Evolutionary conservation across 176 grass and related monocot genomes (phyloP).

Genomic region (Microstegium vimineum): DNA sequence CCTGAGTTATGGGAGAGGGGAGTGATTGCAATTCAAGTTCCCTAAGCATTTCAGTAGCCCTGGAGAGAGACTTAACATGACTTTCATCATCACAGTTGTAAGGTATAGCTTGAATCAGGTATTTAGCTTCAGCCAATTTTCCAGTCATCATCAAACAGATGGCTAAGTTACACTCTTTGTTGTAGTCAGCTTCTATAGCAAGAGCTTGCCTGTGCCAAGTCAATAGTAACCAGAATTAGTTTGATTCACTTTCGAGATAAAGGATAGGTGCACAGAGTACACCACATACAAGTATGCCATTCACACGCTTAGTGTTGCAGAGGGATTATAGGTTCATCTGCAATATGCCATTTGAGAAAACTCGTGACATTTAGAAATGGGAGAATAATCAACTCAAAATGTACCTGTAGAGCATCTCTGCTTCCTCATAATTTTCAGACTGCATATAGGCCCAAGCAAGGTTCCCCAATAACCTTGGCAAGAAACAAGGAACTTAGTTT

Average conservation of each 20-base stretch:
- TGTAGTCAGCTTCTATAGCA: conserved; percentile 56
- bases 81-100: conserved; percentile 36
- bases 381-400: not conserved
- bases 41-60: conserved; percentile 43
- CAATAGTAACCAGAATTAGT: conserved; percentile 8
- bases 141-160: conserved; percentile 68
- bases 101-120: conserved; percentile 48
- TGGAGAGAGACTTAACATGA: conserved; percentile 49
- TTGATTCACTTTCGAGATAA: not conserved
- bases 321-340: not conserved
- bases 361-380: not conserved
- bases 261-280: not conserved
- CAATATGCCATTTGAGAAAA: not conserved
- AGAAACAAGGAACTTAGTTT: conserved; percentile 30
- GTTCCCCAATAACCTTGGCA: conserved; percentile 56
- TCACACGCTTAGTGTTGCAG: not conserved
- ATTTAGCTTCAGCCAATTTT: conserved; percentile 53
- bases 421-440: conserved; percentile 49
- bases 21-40: conserved; percentile 39
- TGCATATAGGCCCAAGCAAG: conserved; percentile 72
- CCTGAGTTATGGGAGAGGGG: conserved; percentile 42
- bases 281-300: not conserved
- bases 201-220: conserved; percentile 64
- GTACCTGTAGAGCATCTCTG: conserved; percentile 70
- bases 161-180: conserved; percentile 72